These are phyloP conservation scores for Euphorbia pulcherrima DNA, from an alignment of 345 rosid species.

Conservation along the genomic window DNA sequence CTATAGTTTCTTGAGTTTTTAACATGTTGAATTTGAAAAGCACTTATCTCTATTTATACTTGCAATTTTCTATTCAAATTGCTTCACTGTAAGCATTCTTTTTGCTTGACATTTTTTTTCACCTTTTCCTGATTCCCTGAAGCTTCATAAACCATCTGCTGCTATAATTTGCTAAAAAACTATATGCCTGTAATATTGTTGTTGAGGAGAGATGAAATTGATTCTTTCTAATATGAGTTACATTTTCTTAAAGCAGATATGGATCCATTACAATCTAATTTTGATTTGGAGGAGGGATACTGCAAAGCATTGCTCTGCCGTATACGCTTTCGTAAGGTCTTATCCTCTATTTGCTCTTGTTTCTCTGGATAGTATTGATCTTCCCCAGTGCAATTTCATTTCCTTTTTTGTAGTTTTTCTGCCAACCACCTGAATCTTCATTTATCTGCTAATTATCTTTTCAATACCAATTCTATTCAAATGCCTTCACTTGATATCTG, in stretches of 20 bases:
- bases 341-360: conserved; percentile 45
- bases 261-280: conserved; percentile 73
- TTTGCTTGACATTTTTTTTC: no score
- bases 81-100: neutral
- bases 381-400: conserved; percentile 5
- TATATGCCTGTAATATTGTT: neutral
- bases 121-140: neutral
- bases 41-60: neutral
- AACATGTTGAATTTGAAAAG: neutral
- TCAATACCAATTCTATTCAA: neutral
- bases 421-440: neutral
- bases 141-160: neutral
- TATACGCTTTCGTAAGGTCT: conserved; percentile 99
- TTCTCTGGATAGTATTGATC: conserved; percentile 6
- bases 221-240: neutral
- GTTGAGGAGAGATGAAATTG: neutral
- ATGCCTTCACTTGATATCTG: neutral
- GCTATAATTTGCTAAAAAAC: neutral
- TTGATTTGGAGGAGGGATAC: conserved; percentile 71
- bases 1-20: neutral
- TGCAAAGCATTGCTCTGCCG: conserved; percentile 91
- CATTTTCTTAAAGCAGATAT: conserved; percentile 53
- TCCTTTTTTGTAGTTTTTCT: neutral
- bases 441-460: neutral
- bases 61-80: neutral